Evolutionary conservation across 192 early-diverging fungal species (phyloP).

Genomic region (Polychytrium aggregatum): DNA sequence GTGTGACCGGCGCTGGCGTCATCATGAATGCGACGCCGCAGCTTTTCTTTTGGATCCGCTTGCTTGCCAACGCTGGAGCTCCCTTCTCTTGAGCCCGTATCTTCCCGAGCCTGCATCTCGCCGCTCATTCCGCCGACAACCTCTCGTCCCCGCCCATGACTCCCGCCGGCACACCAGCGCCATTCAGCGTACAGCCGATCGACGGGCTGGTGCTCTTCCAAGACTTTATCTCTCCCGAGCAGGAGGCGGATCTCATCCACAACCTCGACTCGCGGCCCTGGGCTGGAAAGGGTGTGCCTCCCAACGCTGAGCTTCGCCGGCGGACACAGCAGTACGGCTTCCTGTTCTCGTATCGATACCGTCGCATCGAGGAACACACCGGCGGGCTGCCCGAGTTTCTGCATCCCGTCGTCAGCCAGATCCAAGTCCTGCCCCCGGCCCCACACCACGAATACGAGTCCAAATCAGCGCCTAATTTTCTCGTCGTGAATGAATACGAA

Average conservation of each 20-base stretch:
- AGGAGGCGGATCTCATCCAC: conserved; percentile 32
- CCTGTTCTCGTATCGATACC: conserved; percentile 31
- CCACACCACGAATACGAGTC: too few species aligned
- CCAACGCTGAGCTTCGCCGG: conserved; percentile 56
- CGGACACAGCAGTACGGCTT: conserved; percentile 61
- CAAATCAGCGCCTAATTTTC: conserved; percentile 27
- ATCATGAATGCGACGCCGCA: too few species aligned
- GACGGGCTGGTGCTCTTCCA: conserved; percentile 29
- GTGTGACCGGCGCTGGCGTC: too few species aligned
- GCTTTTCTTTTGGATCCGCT: too few species aligned
- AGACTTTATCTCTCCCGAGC: conserved; percentile 34
- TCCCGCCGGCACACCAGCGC: too few species aligned
- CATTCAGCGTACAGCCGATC: too few species aligned
- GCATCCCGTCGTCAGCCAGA: conserved; percentile 27
- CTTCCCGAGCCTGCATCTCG: too few species aligned
- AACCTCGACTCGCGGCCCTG: conserved; percentile 29
- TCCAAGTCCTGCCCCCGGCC: too few species aligned
- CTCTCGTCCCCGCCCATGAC: too few species aligned
- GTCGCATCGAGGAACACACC: conserved; percentile 37
- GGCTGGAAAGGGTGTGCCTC: conserved; percentile 39
- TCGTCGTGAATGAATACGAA: conserved; percentile 58
- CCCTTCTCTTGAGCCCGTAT: too few species aligned
- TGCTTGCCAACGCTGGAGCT: too few species aligned
- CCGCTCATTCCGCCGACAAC: too few species aligned
- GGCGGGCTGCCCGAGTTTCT: conserved; percentile 40